Percentiles rank a stretch among this genome's conserved stretches.
Conservation (phyloP, 129 eudicot genomes). For the Apium graveolens region DNA sequence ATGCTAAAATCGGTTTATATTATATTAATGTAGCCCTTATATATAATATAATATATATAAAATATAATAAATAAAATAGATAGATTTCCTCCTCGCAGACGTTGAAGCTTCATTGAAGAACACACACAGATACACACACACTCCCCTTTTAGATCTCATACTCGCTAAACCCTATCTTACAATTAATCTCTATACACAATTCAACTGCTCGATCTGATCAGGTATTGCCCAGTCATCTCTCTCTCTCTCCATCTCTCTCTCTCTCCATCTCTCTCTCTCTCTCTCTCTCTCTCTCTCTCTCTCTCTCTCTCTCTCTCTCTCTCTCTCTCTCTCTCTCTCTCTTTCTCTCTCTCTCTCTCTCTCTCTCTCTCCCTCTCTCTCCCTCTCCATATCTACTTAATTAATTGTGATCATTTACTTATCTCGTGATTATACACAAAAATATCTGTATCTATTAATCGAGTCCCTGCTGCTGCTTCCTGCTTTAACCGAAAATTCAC, state of each 20-base stretch:
- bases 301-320: too few species aligned
- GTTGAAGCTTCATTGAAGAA: slow-evolving; percentile 3
- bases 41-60: too few species aligned
- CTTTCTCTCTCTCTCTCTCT: too few species aligned
- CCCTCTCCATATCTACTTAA: background rate
- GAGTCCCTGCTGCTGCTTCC: background rate
- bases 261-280: too few species aligned
- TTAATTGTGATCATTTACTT: background rate
- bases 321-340: too few species aligned
- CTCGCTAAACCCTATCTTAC: background rate
- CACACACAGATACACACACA: background rate
- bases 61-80: too few species aligned
- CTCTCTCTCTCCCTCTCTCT: too few species aligned
- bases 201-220: background rate
- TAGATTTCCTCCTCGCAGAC: slow-evolving; percentile 1
- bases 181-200: background rate
- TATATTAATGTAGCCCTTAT: too few species aligned
- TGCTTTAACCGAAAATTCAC: background rate
- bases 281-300: too few species aligned
- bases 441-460: background rate
- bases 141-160: background rate
- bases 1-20: too few species aligned
- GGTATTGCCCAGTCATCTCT: background rate
- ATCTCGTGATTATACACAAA: too few species aligned
- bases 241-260: too few species aligned